phyloP scores from a whole-genome alignment of 176 grass and related monocot species.

The Thinopyrum elongatum region DNA sequence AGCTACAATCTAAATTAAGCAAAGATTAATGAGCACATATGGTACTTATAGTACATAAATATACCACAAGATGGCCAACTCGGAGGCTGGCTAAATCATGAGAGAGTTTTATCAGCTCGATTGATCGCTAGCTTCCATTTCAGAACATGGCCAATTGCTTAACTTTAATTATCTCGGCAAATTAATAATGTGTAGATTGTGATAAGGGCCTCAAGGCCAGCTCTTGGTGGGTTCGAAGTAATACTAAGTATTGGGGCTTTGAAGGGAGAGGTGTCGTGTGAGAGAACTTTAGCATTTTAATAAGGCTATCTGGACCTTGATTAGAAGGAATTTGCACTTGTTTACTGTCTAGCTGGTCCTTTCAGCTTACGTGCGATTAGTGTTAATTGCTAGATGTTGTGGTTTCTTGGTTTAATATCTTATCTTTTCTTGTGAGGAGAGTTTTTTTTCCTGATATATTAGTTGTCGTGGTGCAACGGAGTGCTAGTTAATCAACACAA shows the following conservation, averaged over 20 bases:
- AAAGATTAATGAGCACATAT: not conserved
- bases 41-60: not conserved
- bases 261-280: not conserved
- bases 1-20: not conserved
- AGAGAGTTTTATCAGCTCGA: constrained; percentile 24
- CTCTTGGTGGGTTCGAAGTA: constrained; percentile 23
- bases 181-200: not conserved
- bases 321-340: constrained; percentile 5
- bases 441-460: no score
- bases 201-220: not conserved
- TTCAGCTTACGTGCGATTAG: constrained; percentile 1
- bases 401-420: not conserved
- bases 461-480: not conserved
- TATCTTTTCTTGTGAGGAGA: not conserved
- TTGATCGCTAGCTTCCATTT: not conserved
- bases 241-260: not conserved
- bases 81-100: constrained; percentile 28
- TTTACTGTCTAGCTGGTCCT: constrained; percentile 33
- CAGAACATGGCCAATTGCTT: constrained; percentile 16
- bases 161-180: not conserved
- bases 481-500: not conserved
- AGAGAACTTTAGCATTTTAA: not conserved
- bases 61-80: constrained; percentile 30
- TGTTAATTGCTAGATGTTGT: not conserved
- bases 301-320: not conserved